Evolutionary conservation across 2,329 filamentous ascomycete species (phyloP), one percentile per base, ranked within the genome.

Genomic region (Ophiostoma sp.): DNA sequence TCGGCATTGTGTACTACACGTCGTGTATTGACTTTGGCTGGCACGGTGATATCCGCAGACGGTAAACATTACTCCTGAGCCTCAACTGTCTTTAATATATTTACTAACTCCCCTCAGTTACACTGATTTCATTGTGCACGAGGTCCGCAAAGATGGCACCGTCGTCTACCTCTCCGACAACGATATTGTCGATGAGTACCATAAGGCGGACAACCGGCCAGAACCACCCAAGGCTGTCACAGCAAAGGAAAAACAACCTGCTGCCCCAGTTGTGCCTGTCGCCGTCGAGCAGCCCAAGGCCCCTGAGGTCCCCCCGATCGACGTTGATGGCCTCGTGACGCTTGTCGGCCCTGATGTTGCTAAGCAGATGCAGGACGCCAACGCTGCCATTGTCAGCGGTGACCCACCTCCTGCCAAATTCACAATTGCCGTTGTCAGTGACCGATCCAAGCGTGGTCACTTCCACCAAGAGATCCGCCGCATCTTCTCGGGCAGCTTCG

Each of bases 81-180:
- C 19, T 48, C 15, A 15, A 15, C 11, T 45, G 11, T 45, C 11
- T 17, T 48, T 19, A 17, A 15, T 19, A 2, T 48, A 3, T 2
- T 45, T 22, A 15, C 63, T 45, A 11, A 45, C 39, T 19, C 12
- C 2, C 9, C n/a, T 3, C 36, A 89, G 93, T 77, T 98, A 95
- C 81, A 95, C 94, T 3, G 95, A 98, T 81, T 98, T 98, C 78
- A 85, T 96, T 77, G 95, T 98, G 78, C 95, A 97, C 79, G 95
- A 98, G 82, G 95, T 98, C 75, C 84, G 88, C 25, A 90, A 91
- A 39, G 88, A 92, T 78, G 94, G 94, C 19, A 83, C 90, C 71
- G 93, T 97, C 17, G 81, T 96, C 70, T 93, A 95, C 81, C 84
- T 98, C 68, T 85, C 72, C 4, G 79, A 82, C 33, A 39, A 72